phyloP scores from a whole-genome alignment of 352 stramenopile genomes.

The Phytophthora citricola region DNA sequence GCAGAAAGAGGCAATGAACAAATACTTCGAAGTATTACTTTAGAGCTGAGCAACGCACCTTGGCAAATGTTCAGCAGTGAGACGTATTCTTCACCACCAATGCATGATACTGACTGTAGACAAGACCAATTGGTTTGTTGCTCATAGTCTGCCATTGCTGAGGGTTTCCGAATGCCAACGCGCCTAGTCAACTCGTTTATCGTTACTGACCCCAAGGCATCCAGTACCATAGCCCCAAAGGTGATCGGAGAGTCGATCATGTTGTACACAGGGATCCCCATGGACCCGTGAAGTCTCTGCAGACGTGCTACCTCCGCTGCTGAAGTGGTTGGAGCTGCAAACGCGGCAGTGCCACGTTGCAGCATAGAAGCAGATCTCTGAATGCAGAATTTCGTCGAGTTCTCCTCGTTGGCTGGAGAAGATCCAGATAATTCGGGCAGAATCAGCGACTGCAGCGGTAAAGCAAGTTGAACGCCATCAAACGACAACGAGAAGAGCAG shows the following conservation, averaged over 20 bases:
- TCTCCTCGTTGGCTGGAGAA: constrained; percentile 7
- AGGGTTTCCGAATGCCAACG: constrained; percentile 25
- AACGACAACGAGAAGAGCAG: constrained; percentile 60
- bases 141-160: not conserved
- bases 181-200: constrained; percentile 56
- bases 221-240: constrained; percentile 66
- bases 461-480: constrained; percentile 27
- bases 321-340: constrained; percentile 47
- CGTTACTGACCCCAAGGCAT: constrained; percentile 47
- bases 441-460: constrained; percentile 57
- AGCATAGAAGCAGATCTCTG: constrained; percentile 62
- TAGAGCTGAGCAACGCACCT: constrained; percentile 31
- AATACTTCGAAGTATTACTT: not conserved
- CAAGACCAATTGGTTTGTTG: not conserved
- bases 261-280: constrained; percentile 66
- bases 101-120: constrained; percentile 28
- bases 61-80: constrained; percentile 53
- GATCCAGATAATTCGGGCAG: constrained; percentile 36
- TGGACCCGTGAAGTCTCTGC: constrained; percentile 57
- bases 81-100: constrained; percentile 51
- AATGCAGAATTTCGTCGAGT: constrained; percentile 51
- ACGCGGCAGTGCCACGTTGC: constrained; percentile 58
- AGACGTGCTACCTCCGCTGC: constrained; percentile 49
- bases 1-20: not conserved
- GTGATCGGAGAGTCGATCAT: constrained; percentile 72